Conservation (phyloP, 1,284 basidiomycete genomes). For the Leccinum fallax region DNA sequence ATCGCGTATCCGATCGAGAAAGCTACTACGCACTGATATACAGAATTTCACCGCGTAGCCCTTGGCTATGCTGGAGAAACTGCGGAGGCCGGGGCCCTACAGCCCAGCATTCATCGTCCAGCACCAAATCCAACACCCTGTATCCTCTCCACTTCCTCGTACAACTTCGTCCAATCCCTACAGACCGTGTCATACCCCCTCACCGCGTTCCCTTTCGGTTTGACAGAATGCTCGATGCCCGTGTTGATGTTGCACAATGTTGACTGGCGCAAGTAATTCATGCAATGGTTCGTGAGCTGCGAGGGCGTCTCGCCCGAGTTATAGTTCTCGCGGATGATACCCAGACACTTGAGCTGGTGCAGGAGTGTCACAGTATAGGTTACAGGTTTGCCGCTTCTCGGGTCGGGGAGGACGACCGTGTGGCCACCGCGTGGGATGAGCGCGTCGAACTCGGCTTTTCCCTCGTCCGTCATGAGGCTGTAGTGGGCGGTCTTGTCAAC, state of each 20-base stretch:
- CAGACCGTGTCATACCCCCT: slow-evolving; percentile 20
- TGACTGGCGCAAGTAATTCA: slow-evolving; percentile 20
- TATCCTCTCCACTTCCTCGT: slow-evolving; percentile 20
- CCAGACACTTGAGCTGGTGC: slow-evolving; percentile 18
- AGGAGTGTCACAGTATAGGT: slow-evolving; percentile 20
- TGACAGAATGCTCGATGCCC: slow-evolving; percentile 16
- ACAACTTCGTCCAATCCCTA: slow-evolving; percentile 20
- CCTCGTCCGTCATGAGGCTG: slow-evolving; percentile 11
- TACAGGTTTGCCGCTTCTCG: slow-evolving; percentile 16
- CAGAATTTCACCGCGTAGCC: neutral
- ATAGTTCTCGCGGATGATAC: slow-evolving; percentile 18
- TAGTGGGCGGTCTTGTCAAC: slow-evolving; percentile 18
- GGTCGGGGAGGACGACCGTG: slow-evolving; percentile 15
- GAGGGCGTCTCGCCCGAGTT: slow-evolving; percentile 7
- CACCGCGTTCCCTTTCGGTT: slow-evolving; percentile 8
- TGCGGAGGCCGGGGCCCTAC: neutral
- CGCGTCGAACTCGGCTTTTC: slow-evolving; percentile 20
- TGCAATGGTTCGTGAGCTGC: slow-evolving; percentile 15
- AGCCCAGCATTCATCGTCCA: neutral
- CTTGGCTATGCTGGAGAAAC: neutral
- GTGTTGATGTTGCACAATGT: slow-evolving; percentile 18
- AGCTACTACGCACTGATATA: too few species aligned
- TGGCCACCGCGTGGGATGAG: slow-evolving; percentile 17
- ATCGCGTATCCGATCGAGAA: neutral
- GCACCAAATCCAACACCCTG: slow-evolving; percentile 1